Percentiles rank a stretch among this genome's conserved stretches.
phyloP scores from a whole-genome alignment of 2,329 filamentous ascomycete species.

The Fusarium sp. region DNA sequence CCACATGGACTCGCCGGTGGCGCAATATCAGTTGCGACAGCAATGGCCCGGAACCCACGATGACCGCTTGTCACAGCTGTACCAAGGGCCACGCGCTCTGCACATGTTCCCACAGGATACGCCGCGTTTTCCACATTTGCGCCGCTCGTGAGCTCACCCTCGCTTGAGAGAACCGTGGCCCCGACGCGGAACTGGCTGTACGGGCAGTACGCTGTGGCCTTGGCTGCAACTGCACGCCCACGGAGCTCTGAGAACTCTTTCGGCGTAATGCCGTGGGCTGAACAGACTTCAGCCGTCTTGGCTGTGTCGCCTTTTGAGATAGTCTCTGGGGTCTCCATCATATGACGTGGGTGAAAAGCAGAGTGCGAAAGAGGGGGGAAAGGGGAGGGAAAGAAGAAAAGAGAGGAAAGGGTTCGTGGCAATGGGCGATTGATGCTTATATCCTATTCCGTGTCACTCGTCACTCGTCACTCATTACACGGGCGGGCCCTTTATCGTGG shows the following conservation, averaged over 20 bases:
- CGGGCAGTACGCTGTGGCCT: constrained; percentile 85
- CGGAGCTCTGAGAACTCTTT: constrained; percentile 74
- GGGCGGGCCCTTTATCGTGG: constrained; percentile 33
- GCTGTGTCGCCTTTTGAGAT: constrained; percentile 44
- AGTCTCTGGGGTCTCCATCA: constrained; percentile 39
- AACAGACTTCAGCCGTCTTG: constrained; percentile 44
- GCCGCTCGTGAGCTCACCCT: constrained; percentile 62
- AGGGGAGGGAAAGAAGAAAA: neutral
- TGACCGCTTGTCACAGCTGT: constrained; percentile 76
- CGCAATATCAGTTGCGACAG: constrained; percentile 82
- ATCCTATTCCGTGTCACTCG: constrained; percentile 26
- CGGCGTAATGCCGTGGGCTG: constrained; percentile 61
- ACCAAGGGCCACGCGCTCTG: constrained; percentile 88
- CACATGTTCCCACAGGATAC: constrained; percentile 95
- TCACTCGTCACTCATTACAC: constrained; percentile 24
- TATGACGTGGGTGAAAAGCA: neutral
- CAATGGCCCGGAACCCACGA: constrained; percentile 77
- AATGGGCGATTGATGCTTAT: constrained; percentile 13
- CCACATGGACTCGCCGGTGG: constrained; percentile 84
- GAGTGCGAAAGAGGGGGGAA: neutral
- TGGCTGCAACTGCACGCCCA: constrained; percentile 73
- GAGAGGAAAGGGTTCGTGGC: neutral
- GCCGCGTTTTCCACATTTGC: constrained; percentile 94
- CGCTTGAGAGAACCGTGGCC: constrained; percentile 73
- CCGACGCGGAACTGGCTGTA: constrained; percentile 95